phyloP scores from a whole-genome alignment of 1,284 basidiomycete species.

The Malassezia pachydermatis region DNA sequence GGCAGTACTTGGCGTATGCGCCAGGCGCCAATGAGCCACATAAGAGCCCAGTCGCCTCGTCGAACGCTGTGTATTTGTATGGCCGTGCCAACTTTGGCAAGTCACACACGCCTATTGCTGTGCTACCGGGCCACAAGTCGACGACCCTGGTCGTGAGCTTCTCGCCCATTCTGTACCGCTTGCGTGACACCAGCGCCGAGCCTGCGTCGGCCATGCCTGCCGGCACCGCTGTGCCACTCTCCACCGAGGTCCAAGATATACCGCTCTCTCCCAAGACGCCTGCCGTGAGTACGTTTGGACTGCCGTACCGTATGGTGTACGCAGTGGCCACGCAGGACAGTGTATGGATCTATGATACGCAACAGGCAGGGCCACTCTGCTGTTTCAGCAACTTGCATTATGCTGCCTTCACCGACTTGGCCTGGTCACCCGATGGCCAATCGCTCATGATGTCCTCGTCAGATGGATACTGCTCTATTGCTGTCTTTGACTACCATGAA shows the following conservation, averaged over 20 bases:
- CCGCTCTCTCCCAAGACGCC: slow-evolving; percentile 46
- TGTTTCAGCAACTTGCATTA: slow-evolving; percentile 91
- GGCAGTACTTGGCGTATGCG: slow-evolving; percentile 59
- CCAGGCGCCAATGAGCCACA: slow-evolving; percentile 14
- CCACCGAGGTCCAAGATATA: neutral
- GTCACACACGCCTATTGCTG: slow-evolving; percentile 71
- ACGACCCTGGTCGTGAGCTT: slow-evolving; percentile 86
- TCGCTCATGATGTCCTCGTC: slow-evolving; percentile 79
- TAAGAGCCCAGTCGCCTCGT: slow-evolving; percentile 42
- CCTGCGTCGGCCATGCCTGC: neutral
- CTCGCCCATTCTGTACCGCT: slow-evolving; percentile 81
- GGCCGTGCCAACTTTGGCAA: slow-evolving; percentile 70
- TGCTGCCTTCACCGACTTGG: slow-evolving; percentile 91
- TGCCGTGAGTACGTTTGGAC: slow-evolving; percentile 60
- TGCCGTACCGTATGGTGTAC: slow-evolving; percentile 89
- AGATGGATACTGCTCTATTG: slow-evolving; percentile 92
- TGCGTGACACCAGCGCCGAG: slow-evolving; percentile 51
- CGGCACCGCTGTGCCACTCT: too few species aligned
- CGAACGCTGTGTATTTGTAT: slow-evolving; percentile 79
- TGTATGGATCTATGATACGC: slow-evolving; percentile 89
- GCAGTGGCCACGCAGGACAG: slow-evolving; percentile 95
- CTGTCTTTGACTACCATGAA: slow-evolving; percentile 69
- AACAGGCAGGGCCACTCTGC: slow-evolving; percentile 84
- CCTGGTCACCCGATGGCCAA: slow-evolving; percentile 94
- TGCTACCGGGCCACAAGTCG: slow-evolving; percentile 90